Conservation (phyloP, 208 protist species). For the Trypanosoma rangeli region DNA sequence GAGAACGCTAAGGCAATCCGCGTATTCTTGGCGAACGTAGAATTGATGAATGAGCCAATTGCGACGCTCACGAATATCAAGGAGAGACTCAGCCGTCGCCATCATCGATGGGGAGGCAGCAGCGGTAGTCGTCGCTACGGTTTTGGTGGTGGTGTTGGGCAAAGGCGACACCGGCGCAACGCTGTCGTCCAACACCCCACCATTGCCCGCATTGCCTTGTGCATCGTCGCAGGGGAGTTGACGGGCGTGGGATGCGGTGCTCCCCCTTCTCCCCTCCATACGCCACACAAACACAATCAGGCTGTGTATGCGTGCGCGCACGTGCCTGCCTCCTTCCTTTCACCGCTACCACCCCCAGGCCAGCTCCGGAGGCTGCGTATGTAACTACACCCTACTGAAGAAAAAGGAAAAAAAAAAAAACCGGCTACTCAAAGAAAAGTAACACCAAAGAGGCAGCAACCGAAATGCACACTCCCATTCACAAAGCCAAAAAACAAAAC, state of each 20-base stretch:
- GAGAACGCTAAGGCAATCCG: constrained; percentile 84
- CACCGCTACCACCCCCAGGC: not conserved
- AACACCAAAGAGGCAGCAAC: not conserved
- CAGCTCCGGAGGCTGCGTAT: not conserved
- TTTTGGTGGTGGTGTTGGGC: not conserved
- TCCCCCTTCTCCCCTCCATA: constrained; percentile 5
- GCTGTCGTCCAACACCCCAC: not conserved
- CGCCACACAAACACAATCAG: not conserved
- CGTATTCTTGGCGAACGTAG: constrained; percentile 90
- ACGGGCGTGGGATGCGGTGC: not conserved
- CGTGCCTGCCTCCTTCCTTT: not conserved
- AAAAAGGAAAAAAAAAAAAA: not conserved
- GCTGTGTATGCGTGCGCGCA: not conserved
- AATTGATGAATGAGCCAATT: constrained; percentile 96
- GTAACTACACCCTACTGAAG: not conserved
- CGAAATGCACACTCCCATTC: not conserved
- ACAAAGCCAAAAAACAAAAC: constrained; percentile 5
- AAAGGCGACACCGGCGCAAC: not conserved
- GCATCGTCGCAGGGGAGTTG: not conserved
- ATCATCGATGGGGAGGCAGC: not conserved
- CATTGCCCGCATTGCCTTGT: not conserved
- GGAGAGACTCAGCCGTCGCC: not conserved
- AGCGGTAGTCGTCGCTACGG: not conserved
- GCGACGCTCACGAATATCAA: constrained; percentile 66
- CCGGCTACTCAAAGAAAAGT: not conserved